Conservation (phyloP, 768 basidiomycete genomes). For the Strobilomyces echinocephalus region DNA sequence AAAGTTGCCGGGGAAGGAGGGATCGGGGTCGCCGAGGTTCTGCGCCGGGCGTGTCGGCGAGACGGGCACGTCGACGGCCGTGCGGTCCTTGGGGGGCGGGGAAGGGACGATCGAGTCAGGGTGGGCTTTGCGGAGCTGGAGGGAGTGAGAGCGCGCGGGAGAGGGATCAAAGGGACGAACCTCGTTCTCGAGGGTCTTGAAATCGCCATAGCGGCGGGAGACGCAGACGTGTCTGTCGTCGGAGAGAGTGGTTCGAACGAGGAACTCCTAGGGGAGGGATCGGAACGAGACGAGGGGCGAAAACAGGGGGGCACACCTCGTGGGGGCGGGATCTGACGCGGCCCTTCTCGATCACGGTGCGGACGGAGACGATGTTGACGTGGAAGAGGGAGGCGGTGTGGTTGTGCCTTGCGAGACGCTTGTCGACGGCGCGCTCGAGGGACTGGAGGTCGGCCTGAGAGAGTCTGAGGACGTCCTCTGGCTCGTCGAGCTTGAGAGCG, state of each 20-base stretch:
- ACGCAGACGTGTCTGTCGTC: slow-evolving; percentile 77
- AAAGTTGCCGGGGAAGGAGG: slow-evolving; percentile 59
- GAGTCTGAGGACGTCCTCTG: slow-evolving; percentile 87
- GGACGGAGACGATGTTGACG: slow-evolving; percentile 87
- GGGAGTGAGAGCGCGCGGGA: slow-evolving; percentile 7
- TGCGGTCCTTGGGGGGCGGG: slow-evolving; percentile 88
- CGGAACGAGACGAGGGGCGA: background rate
- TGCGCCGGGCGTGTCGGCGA: slow-evolving; percentile 1
- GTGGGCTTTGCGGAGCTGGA: slow-evolving; percentile 79
- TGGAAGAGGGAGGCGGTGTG: slow-evolving; percentile 63
- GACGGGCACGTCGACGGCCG: slow-evolving; percentile 51
- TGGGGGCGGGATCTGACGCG: slow-evolving; percentile 80
- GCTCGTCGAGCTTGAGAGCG: slow-evolving; percentile 77
- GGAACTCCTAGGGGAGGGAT: slow-evolving; percentile 74
- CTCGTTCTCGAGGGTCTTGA: slow-evolving; percentile 81
- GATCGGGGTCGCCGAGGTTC: slow-evolving; percentile 26
- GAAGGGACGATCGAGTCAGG: slow-evolving; percentile 74
- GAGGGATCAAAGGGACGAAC: slow-evolving; percentile 36
- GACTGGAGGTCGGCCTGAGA: slow-evolving; percentile 79
- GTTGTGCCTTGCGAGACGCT: slow-evolving; percentile 46
- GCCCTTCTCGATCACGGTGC: slow-evolving; percentile 78
- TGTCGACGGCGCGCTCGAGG: slow-evolving; percentile 67
- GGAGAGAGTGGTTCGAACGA: slow-evolving; percentile 80
- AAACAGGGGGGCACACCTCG: slow-evolving; percentile 52
- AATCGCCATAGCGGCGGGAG: slow-evolving; percentile 92